Percentiles rank a stretch among this genome's conserved stretches.
These are phyloP conservation scores for Paraconiothyrium brasiliense DNA, from an alignment of 2,329 filamentous ascomycete genomes.

Conservation along the genomic window DNA sequence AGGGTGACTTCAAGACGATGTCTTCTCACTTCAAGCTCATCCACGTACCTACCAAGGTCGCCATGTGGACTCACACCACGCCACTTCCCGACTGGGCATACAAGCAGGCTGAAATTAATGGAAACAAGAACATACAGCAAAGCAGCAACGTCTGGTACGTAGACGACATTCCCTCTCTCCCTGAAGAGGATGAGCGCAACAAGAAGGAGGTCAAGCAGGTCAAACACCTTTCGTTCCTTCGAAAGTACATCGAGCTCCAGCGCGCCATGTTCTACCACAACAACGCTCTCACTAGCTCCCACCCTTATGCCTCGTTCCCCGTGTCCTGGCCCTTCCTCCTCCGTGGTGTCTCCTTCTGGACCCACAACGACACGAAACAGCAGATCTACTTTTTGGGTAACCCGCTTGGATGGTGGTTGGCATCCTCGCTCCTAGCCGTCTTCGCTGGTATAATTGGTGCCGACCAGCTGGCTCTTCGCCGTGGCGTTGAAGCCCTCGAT, in stretches of 20 bases:
- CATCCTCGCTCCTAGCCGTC: slow-evolving; percentile 89
- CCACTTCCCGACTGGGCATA: slow-evolving; percentile 97
- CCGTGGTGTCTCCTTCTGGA: slow-evolving; percentile 99
- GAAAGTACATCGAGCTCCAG: slow-evolving; percentile 96
- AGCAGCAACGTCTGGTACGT: slow-evolving; percentile 95
- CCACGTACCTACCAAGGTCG: slow-evolving; percentile 93
- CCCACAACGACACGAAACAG: slow-evolving; percentile 89
- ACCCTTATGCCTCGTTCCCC: slow-evolving; percentile 93
- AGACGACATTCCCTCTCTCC: slow-evolving; percentile 86
- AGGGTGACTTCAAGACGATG: slow-evolving; percentile 87
- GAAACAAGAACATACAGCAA: slow-evolving; percentile 92
- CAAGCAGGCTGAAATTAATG: slow-evolving; percentile 98
- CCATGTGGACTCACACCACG: slow-evolving; percentile 98
- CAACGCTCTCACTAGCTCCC: slow-evolving; percentile 95
- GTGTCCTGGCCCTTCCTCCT: slow-evolving; percentile 99
- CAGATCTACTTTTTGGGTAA: slow-evolving; percentile 99
- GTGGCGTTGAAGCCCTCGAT: slow-evolving; percentile 92
- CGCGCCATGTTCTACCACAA: slow-evolving; percentile 99
- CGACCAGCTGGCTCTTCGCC: slow-evolving; percentile 91
- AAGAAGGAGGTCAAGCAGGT: slow-evolving; percentile 79
- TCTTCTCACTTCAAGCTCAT: slow-evolving; percentile 95
- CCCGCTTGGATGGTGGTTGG: slow-evolving; percentile 96
- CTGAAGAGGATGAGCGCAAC: slow-evolving; percentile 75
- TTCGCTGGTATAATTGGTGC: slow-evolving; percentile 91
- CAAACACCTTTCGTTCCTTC: slow-evolving; percentile 86